These are phyloP conservation scores for Arthroderma sp. DNA, from an alignment of 2,329 filamentous ascomycete genomes.

Conservation along the genomic window DNA sequence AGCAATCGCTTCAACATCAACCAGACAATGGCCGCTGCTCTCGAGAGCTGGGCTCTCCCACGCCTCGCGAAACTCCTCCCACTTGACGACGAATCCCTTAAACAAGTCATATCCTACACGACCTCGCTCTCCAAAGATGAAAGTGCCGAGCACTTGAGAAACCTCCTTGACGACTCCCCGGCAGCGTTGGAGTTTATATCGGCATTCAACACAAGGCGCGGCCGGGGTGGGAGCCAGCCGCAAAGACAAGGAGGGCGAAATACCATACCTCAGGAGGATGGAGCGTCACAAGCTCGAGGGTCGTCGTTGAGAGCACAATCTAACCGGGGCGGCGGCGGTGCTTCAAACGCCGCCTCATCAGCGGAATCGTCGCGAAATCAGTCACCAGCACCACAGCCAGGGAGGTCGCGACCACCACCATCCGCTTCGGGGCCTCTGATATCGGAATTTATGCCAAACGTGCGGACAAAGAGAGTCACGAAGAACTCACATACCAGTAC, in stretches of 20 bases:
- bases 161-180: conserved; percentile 75
- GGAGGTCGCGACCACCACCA: conserved; percentile 39
- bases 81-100: conserved; percentile 69
- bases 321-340: neutral
- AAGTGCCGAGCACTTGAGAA: conserved; percentile 72
- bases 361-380: conserved; percentile 34
- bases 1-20: no score
- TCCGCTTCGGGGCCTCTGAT: conserved; percentile 68
- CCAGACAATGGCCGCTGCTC: neutral
- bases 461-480: conserved; percentile 39
- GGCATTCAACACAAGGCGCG: conserved; percentile 56
- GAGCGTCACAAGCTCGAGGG: conserved; percentile 51
- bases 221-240: conserved; percentile 13
- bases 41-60: conserved; percentile 43
- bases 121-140: conserved; percentile 61
- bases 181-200: conserved; percentile 59
- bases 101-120: conserved; percentile 74
- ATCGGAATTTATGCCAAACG: conserved; percentile 55
- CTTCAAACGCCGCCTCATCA: conserved; percentile 17
- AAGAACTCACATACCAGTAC: conserved; percentile 41
- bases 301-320: conserved; percentile 21
- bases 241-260: conserved; percentile 38
- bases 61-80: conserved; percentile 71
- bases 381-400: conserved; percentile 21
- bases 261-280: conserved; percentile 47